A percentile compares a stretch with the other conserved stretches of the same genome.
Conservation (phyloP, 371 early-diverging fungal genomes). For the Mortierella sp. region DNA sequence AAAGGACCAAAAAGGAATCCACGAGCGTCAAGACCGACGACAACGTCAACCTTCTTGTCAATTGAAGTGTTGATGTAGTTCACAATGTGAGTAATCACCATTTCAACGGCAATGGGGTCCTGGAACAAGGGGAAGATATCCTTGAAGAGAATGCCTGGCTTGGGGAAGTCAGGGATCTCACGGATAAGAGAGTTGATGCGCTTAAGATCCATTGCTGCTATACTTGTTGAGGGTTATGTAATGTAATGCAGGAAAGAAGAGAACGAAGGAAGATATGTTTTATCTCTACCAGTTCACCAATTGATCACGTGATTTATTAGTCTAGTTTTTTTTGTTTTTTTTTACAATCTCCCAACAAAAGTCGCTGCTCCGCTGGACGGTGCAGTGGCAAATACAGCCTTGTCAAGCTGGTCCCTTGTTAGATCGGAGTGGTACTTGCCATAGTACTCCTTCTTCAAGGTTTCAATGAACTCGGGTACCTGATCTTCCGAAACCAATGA, state of each 20-base stretch:
- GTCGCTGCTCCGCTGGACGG: slow-evolving; percentile 73
- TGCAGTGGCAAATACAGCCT: slow-evolving; percentile 72
- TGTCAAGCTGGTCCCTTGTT: slow-evolving; percentile 62
- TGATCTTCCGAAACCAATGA: slow-evolving; percentile 80
- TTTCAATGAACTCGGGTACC: slow-evolving; percentile 72
- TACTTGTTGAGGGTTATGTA: background rate
- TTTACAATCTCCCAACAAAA: slow-evolving; percentile 41
- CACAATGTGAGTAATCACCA: slow-evolving; percentile 88
- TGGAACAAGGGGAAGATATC: slow-evolving; percentile 98
- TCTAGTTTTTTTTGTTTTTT: background rate
- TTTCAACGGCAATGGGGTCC: slow-evolving; percentile 93
- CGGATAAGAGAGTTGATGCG: slow-evolving; percentile 59
- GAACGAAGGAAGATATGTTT: background rate
- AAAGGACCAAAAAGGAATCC: slow-evolving; percentile 94
- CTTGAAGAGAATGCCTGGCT: slow-evolving; percentile 89
- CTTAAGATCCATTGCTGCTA: slow-evolving; percentile 44
- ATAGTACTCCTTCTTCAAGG: slow-evolving; percentile 80
- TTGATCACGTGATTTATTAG: background rate
- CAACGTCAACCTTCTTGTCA: slow-evolving; percentile 85
- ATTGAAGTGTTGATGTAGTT: slow-evolving; percentile 80
- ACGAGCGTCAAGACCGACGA: slow-evolving; percentile 94
- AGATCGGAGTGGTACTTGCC: slow-evolving; percentile 69
- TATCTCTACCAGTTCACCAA: background rate
- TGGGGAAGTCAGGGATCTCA: slow-evolving; percentile 74
- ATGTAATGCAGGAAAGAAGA: background rate